Conservation (phyloP, 2,329 filamentous ascomycete species). For the Trichothecium roseum region DNA sequence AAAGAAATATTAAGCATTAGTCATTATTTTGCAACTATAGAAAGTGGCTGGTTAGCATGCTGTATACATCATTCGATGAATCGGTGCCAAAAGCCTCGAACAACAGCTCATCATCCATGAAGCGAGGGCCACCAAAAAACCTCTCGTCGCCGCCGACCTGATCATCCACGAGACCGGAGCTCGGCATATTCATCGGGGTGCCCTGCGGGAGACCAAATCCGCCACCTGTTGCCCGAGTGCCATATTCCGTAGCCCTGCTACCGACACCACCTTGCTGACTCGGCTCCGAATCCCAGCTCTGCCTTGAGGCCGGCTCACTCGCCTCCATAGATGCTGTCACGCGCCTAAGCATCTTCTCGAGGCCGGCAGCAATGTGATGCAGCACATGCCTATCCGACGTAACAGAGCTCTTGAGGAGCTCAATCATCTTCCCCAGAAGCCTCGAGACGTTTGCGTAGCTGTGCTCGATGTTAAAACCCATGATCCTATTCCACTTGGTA, state of each 20-base stretch:
- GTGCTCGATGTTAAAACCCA: conserved; percentile 21
- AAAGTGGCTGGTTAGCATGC: conserved; percentile 1
- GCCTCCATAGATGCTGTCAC: too few relatives aligned
- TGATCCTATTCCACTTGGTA: conserved; percentile 18
- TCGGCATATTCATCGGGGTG: too few relatives aligned
- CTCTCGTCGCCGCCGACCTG: background rate
- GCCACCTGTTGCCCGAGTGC: too few relatives aligned
- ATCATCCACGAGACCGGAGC: too few relatives aligned
- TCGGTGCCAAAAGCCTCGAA: conserved; percentile 17
- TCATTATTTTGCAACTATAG: too few relatives aligned
- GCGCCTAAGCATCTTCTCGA: conserved; percentile 21
- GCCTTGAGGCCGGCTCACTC: too few relatives aligned
- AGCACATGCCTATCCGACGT: conserved; percentile 24
- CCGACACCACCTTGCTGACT: background rate
- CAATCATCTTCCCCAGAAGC: conserved; percentile 19
- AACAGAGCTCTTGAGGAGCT: conserved; percentile 16
- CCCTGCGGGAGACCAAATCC: background rate
- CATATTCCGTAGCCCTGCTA: conserved; percentile 2
- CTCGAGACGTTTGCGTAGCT: conserved; percentile 14
- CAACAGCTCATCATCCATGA: conserved; percentile 15
- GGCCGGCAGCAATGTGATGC: conserved; percentile 22
- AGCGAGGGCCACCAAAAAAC: conserved; percentile 8
- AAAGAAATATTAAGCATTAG: too few relatives aligned
- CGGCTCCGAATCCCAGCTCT: background rate
- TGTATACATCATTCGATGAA: conserved; percentile 3